Base-by-base conservation (phyloP, 108 stramenopile genomes). In the Nannochloropsis oceanica region DNA sequence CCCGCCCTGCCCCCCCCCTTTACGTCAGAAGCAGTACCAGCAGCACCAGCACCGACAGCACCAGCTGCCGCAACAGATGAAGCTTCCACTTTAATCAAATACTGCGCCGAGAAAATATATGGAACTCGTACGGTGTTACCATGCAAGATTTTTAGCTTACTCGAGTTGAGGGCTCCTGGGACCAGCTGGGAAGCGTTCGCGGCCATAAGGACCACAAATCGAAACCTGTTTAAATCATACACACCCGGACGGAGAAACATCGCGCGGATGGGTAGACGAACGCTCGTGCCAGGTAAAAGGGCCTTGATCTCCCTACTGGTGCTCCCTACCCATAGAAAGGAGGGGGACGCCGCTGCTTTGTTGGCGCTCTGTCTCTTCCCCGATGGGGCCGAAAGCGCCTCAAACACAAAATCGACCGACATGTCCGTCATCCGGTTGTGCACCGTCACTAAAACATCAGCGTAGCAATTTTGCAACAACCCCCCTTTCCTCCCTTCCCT, bases 161-260 rank as follows among this genome's bases (percentile, higher is more conserved):
- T 34, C 22, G 59, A 73, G n/a, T 10, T 10, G 2, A 73, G 5
- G 8, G n/a, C 59, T n/a, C 59, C 59, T n/a, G 59, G 22, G 59
- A 73, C 59, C 5, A 73, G 18, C 59, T 73, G 59, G 0, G 59
- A n/a, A 8, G 59, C 7, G 0, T 18, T n/a, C 22, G 59, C 59
- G 18, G 59, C 22, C 59, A 73, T 73, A 10, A 84, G 83, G 0
- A 84, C 87, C 1, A 87, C 84, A 34, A 87, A 87, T 13, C 87
- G 83, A 50, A 87, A 87, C 27, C 87, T 83, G 83, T 87, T 87
- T 14, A 87, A 84, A 44, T 87, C 87, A 59, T 81, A 87, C 13
- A 87, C 87, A 14, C 87, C 87, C 11, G 87, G 87, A 10, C 83
- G 83, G 10, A 87, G 80, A 50, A 87, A 87, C n/a, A 73, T 9